A percentile compares a stretch with the other conserved stretches of the same genome.
phyloP scores from a whole-genome alignment of 2,329 filamentous ascomycete genomes.

The Calonectria ilicicola region DNA sequence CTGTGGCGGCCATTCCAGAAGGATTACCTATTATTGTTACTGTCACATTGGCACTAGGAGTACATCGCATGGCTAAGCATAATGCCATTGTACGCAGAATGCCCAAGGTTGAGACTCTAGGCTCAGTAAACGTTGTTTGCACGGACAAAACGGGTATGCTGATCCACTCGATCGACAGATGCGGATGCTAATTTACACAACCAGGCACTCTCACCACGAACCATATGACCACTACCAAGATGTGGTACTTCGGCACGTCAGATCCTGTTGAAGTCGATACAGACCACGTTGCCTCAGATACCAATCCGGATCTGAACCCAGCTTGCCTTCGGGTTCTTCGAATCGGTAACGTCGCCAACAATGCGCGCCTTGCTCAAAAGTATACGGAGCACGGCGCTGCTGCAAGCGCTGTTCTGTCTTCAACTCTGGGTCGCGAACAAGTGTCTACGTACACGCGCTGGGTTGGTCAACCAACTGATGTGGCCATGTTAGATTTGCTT shows the following conservation, averaged over 20 bases:
- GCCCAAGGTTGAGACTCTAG: slow-evolving; percentile 96
- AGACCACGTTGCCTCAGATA: slow-evolving; percentile 65
- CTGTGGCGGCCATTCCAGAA: slow-evolving; percentile 95
- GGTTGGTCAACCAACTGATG: slow-evolving; percentile 97
- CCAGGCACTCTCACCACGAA: slow-evolving; percentile 92
- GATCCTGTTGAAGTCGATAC: slow-evolving; percentile 64
- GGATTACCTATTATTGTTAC: slow-evolving; percentile 98
- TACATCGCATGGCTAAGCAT: slow-evolving; percentile 94
- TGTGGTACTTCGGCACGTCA: slow-evolving; percentile 89
- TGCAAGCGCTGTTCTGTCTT: slow-evolving; percentile 82
- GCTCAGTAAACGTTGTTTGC: slow-evolving; percentile 99
- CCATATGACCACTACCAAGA: slow-evolving; percentile 96
- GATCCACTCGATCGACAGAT: background rate
- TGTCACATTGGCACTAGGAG: slow-evolving; percentile 92
- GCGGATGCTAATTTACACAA: slow-evolving; percentile 29
- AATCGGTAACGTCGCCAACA: slow-evolving; percentile 97
- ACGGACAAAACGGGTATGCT: slow-evolving; percentile 90
- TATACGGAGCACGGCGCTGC: slow-evolving; percentile 78
- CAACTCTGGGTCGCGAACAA: slow-evolving; percentile 74
- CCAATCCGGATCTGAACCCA: slow-evolving; percentile 69
- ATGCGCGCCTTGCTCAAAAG: slow-evolving; percentile 82
- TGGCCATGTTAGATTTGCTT: slow-evolving; percentile 94
- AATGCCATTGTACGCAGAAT: slow-evolving; percentile 96
- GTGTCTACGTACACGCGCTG: slow-evolving; percentile 82
- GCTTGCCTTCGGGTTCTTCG: slow-evolving; percentile 85